Percentiles rank a stretch among this genome's conserved stretches.
Evolutionary conservation across 371 early-diverging fungal species (phyloP).

Genomic region (Mucor plumbeus): DNA sequence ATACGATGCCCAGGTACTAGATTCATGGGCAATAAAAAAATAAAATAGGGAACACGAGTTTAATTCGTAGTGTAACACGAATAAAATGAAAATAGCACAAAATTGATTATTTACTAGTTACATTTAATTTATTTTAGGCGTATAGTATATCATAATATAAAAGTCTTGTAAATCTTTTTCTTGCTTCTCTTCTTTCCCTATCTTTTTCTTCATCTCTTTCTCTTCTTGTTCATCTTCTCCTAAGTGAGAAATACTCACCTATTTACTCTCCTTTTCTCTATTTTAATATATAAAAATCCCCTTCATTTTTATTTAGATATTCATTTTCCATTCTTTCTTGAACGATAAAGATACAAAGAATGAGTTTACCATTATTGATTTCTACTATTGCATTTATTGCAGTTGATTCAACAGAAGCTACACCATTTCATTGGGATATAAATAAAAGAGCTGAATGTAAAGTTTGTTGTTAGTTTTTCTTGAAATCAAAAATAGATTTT

Average conservation of each 20-base stretch:
- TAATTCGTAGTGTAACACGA: constrained; percentile 12
- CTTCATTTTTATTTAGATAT: not conserved
- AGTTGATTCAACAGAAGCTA: constrained; percentile 16
- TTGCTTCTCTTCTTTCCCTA: constrained; percentile 3
- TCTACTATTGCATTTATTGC: constrained; percentile 19
- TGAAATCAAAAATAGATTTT: not conserved
- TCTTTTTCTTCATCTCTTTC: constrained; percentile 4
- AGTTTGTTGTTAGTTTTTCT: not conserved
- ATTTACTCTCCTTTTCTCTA: constrained; percentile 20
- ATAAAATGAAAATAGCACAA: constrained; percentile 9
- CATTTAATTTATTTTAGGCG: constrained; percentile 16
- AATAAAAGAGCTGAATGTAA: constrained; percentile 19
- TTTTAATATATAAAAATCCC: not conserved
- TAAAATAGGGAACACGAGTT: constrained; percentile 8
- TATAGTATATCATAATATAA: not conserved
- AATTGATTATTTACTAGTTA: constrained; percentile 17
- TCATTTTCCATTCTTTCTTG: not conserved
- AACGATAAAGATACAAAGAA: not conserved
- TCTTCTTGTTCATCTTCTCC: constrained; percentile 8
- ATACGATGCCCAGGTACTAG: constrained; percentile 24
- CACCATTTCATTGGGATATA: constrained; percentile 17
- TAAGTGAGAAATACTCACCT: constrained; percentile 13
- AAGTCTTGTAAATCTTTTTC: not conserved
- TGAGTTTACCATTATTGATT: constrained; percentile 22
- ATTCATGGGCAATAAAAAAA: constrained; percentile 13